A percentile compares a stretch with the other conserved stretches of the same genome.
These are phyloP conservation scores for Trichosporon coremiiforme DNA, from an alignment of 1,284 basidiomycete genomes.

Conservation along the genomic window DNA sequence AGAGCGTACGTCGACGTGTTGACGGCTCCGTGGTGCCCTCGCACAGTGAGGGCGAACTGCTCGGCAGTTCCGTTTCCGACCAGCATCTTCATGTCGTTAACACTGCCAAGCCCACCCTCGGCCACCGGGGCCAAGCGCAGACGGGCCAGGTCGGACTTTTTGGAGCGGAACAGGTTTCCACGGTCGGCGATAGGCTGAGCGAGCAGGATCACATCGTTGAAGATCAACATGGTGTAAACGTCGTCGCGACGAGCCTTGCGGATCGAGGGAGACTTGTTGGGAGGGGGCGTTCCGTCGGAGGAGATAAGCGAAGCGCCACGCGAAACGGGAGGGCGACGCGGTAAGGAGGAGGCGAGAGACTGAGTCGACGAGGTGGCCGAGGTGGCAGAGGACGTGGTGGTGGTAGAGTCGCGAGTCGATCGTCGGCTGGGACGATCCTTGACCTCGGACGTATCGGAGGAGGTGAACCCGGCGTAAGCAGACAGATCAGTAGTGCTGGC, in stretches of 20 bases:
- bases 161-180: constrained; percentile 33
- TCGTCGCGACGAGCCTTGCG: constrained; percentile 38
- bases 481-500: constrained; percentile 18
- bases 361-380: constrained; percentile 22
- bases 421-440: constrained; percentile 16
- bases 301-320: constrained; percentile 16
- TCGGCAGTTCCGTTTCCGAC: constrained; percentile 17
- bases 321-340: constrained; percentile 5
- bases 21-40: constrained; percentile 11
- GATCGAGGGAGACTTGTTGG: constrained; percentile 20
- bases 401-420: constrained; percentile 5
- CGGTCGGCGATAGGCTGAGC: constrained; percentile 52
- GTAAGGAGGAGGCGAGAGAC: neutral
- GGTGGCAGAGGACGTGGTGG: constrained; percentile 3
- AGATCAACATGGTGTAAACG: constrained; percentile 64
- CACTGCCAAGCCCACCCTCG: constrained; percentile 48
- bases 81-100: constrained; percentile 38
- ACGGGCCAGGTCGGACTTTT: constrained; percentile 35
- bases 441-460: constrained; percentile 20
- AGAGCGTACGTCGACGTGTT: constrained; percentile 21
- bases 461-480: constrained; percentile 20
- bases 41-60: constrained; percentile 24
- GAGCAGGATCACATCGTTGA: constrained; percentile 69
- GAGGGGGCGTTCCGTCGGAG: constrained; percentile 17
- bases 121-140: constrained; percentile 35